Conservation (phyloP, 164 flowering plant species). For the Taxillus chinensis region DNA sequence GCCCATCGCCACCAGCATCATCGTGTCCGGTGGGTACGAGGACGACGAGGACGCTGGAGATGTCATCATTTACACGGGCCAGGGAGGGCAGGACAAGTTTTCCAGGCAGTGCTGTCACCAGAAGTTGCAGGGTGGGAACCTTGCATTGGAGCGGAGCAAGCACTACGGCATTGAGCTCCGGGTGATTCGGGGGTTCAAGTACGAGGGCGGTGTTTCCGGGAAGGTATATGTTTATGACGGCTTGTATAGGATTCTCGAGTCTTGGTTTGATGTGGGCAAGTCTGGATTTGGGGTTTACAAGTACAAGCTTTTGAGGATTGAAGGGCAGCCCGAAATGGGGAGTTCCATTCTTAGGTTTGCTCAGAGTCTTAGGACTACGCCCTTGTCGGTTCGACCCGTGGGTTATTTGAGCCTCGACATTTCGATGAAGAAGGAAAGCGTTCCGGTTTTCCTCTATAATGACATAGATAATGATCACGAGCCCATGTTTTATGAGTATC, state of each 20-base stretch:
- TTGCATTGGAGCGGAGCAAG: constrained; percentile 81
- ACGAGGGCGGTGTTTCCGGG: constrained; percentile 32
- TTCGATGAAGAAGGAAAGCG: constrained; percentile 50
- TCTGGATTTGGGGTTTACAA: constrained; percentile 88
- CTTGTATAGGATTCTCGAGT: constrained; percentile 50
- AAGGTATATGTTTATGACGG: constrained; percentile 91
- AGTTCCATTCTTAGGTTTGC: constrained; percentile 55
- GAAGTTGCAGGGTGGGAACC: constrained; percentile 76
- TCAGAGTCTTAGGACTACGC: constrained; percentile 30
- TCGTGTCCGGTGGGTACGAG: constrained; percentile 89
- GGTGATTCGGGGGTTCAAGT: constrained; percentile 71
- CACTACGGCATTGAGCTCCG: constrained; percentile 69
- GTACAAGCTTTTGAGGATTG: constrained; percentile 60
- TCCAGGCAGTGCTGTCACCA: constrained; percentile 45
- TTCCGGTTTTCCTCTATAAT: constrained; percentile 62
- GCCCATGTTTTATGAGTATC: constrained; percentile 58
- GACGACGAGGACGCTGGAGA: constrained; percentile 79
- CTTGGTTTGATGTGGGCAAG: constrained; percentile 80
- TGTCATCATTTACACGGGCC: constrained; percentile 67
- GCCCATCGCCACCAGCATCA: constrained; percentile 79
- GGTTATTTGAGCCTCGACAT: constrained; percentile 67
- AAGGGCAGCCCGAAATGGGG: constrained; percentile 80
- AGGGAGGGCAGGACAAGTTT: constrained; percentile 62
- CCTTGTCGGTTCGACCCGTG: constrained; percentile 37
- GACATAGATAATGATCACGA: constrained; percentile 57